Evolutionary conservation across 768 basidiomycete genomes (phyloP).

Genomic region (Termitomyces titanicus): DNA sequence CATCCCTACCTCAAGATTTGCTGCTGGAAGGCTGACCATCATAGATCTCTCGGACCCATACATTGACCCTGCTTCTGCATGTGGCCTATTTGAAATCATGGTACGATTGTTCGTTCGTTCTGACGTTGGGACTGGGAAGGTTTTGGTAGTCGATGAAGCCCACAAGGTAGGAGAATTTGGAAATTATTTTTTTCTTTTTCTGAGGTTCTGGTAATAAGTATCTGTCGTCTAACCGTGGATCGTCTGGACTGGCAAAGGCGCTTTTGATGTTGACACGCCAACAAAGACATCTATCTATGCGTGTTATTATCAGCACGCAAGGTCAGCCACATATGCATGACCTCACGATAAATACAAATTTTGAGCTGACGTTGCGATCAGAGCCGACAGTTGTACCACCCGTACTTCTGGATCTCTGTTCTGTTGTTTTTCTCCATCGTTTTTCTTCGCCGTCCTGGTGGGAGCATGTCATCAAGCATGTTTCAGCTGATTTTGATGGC

Average conservation of each 20-base stretch:
- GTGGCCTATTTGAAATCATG: slow-evolving; percentile 68
- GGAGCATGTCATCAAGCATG: slow-evolving; percentile 64
- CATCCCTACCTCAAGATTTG: slow-evolving; percentile 36
- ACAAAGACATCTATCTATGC: slow-evolving; percentile 69
- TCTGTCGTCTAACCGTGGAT: slow-evolving; percentile 41
- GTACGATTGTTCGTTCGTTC: slow-evolving; percentile 62
- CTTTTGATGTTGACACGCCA: slow-evolving; percentile 60
- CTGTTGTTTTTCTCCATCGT: slow-evolving; percentile 61
- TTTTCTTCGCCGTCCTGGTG: slow-evolving; percentile 80
- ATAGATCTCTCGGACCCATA: slow-evolving; percentile 74
- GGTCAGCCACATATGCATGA: slow-evolving; percentile 37
- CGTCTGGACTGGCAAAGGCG: slow-evolving; percentile 54
- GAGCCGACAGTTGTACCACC: slow-evolving; percentile 74
- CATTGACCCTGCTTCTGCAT: slow-evolving; percentile 63
- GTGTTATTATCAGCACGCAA: slow-evolving; percentile 74
- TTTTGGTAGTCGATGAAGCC: slow-evolving; percentile 71
- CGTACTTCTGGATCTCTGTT: slow-evolving; percentile 63
- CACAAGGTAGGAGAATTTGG: slow-evolving; percentile 49
- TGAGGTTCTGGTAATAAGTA: slow-evolving; percentile 40
- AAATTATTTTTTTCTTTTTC: neutral
- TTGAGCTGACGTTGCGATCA: slow-evolving; percentile 18
- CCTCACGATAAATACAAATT: neutral
- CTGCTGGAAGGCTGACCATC: slow-evolving; percentile 57
- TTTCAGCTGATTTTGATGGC: slow-evolving; percentile 57
- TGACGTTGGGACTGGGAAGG: slow-evolving; percentile 58